Conservation (phyloP, 306 rosid genomes). For the Vigna trinervia region DNA sequence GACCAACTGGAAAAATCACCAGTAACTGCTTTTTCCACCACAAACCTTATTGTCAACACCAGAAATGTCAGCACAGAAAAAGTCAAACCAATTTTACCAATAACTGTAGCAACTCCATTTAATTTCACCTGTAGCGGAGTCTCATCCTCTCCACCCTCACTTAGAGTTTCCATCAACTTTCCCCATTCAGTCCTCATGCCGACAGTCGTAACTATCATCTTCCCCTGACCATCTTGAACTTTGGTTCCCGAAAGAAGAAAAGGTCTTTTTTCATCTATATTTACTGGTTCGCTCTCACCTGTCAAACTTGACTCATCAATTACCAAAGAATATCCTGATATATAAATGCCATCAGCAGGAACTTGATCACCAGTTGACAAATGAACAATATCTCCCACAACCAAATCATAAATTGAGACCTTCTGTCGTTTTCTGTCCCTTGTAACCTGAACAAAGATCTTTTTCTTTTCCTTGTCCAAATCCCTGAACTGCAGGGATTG, state of each 20-base stretch:
- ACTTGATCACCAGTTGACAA: slow-evolving; percentile 87
- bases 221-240: slow-evolving; percentile 93
- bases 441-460: slow-evolving; percentile 74
- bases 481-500: slow-evolving; percentile 89
- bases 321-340: slow-evolving; percentile 72
- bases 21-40: slow-evolving; percentile 62
- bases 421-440: slow-evolving; percentile 74
- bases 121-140: slow-evolving; percentile 96
- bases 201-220: slow-evolving; percentile 88
- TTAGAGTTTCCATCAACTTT: slow-evolving; percentile 88
- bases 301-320: slow-evolving; percentile 91
- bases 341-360: slow-evolving; percentile 88
- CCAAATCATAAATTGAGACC: slow-evolving; percentile 74
- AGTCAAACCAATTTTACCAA: slow-evolving; percentile 88
- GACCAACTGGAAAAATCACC: slow-evolving; percentile 69
- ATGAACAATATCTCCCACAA: slow-evolving; percentile 92
- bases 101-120: slow-evolving; percentile 90
- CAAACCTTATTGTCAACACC: slow-evolving; percentile 68
- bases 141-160: slow-evolving; percentile 94
- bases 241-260: slow-evolving; percentile 94
- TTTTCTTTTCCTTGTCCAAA: slow-evolving; percentile 87
- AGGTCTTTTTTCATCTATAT: slow-evolving; percentile 59
- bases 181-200: slow-evolving; percentile 99
- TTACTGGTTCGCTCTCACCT: slow-evolving; percentile 93
- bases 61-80: slow-evolving; percentile 84